Evolutionary conservation across 257 asterid genomes (phyloP).

Genomic region (Euphrasia confusa): DNA sequence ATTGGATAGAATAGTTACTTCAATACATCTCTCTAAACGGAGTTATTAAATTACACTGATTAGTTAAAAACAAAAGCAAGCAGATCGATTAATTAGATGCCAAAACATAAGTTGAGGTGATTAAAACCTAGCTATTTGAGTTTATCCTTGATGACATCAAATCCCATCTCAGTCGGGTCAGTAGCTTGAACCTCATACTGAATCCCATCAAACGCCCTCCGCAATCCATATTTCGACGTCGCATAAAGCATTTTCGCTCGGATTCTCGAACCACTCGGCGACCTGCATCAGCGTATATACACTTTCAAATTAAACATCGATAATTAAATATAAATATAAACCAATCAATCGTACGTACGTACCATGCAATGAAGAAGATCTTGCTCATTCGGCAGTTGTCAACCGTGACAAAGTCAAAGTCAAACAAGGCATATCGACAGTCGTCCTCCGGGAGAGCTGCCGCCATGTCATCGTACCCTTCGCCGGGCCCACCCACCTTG

Average conservation of each 20-base stretch:
- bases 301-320: too few relatives aligned
- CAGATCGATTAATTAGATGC: slow-evolving; percentile 20
- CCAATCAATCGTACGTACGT: not conserved
- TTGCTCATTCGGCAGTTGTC: slow-evolving; percentile 91
- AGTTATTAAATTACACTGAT: slow-evolving; percentile 31
- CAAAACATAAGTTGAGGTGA: slow-evolving; percentile 21
- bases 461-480: slow-evolving; percentile 64
- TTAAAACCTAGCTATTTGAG: slow-evolving; percentile 28
- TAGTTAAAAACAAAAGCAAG: not conserved
- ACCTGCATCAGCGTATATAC: slow-evolving; percentile 33
- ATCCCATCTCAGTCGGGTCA: slow-evolving; percentile 88
- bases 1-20: too few relatives aligned
- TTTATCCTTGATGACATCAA: slow-evolving; percentile 69
- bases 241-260: slow-evolving; percentile 87
- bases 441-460: slow-evolving; percentile 80
- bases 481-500: slow-evolving; percentile 72
- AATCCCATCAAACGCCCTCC: slow-evolving; percentile 78
- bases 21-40: slow-evolving; percentile 27
- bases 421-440: slow-evolving; percentile 86
- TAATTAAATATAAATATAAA: too few relatives aligned
- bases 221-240: slow-evolving; percentile 72
- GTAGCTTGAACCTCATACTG: slow-evolving; percentile 90
- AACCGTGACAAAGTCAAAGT: slow-evolving; percentile 80
- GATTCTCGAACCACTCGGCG: slow-evolving; percentile 75
- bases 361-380: slow-evolving; percentile 98